phyloP scores from a whole-genome alignment of 2,329 filamentous ascomycete genomes.

The Parafenestella ontariensis region DNA sequence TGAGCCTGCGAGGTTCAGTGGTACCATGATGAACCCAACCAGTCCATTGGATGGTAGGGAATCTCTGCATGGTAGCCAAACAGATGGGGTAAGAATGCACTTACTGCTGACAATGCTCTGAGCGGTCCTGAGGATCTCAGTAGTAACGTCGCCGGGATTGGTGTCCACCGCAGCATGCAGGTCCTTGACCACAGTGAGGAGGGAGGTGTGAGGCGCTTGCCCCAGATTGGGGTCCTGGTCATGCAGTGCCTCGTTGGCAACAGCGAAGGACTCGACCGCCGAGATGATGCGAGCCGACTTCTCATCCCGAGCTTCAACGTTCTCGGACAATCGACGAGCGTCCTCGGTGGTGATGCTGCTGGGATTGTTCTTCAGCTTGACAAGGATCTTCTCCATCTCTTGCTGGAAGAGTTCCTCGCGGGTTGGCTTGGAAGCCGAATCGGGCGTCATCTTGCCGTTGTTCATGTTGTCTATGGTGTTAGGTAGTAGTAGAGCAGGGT shows the following conservation, averaged over 20 bases:
- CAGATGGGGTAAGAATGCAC: constrained; percentile 4
- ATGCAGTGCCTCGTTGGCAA: constrained; percentile 30
- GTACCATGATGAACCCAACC: background rate
- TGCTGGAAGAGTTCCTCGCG: background rate
- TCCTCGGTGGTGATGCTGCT: constrained; percentile 41
- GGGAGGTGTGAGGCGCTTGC: constrained; percentile 23
- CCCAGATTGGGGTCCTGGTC: constrained; percentile 13
- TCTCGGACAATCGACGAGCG: constrained; percentile 37
- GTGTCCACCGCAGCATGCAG: constrained; percentile 33
- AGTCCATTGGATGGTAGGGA: background rate
- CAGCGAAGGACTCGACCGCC: constrained; percentile 36
- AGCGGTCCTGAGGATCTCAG: constrained; percentile 32
- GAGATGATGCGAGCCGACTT: constrained; percentile 37
- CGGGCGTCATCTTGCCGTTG: constrained; percentile 2
- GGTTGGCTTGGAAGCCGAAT: background rate
- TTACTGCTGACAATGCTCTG: constrained; percentile 42
- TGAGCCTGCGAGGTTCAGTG: background rate
- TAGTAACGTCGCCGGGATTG: constrained; percentile 32
- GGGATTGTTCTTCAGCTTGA: constrained; percentile 33
- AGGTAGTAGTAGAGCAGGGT: background rate
- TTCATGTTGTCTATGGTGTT: constrained; percentile 8
- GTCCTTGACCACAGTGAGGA: constrained; percentile 37
- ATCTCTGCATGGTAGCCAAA: background rate
- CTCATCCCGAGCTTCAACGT: constrained; percentile 28
- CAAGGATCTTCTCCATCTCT: constrained; percentile 6